Evolutionary conservation across 2,329 filamentous ascomycete species (phyloP).

Genomic region (Cytospora piceae): DNA sequence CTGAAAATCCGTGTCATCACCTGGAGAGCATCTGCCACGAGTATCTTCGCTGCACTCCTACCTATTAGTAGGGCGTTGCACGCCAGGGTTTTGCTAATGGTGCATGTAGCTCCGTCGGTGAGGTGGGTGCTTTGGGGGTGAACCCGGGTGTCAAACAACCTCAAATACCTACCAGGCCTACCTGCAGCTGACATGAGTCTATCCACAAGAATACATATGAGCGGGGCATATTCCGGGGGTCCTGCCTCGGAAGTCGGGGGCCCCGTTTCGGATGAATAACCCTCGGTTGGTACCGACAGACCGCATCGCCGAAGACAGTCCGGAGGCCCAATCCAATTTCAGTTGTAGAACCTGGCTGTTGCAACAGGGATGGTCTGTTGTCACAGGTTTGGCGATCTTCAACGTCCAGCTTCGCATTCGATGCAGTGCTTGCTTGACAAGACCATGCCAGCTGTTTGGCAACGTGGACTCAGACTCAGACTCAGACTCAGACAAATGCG

Average conservation of each 20-base stretch:
- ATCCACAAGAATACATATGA: neutral
- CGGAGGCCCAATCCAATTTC: neutral
- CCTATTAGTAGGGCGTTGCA: no score
- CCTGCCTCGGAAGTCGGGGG: conserved; percentile 1
- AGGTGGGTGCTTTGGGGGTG: neutral
- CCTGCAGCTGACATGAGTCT: neutral
- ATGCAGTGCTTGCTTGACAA: neutral
- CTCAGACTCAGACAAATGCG: neutral
- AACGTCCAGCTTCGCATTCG: neutral
- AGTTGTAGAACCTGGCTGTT: neutral
- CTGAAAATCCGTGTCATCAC: neutral
- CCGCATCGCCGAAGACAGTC: neutral
- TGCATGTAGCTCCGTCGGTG: no score
- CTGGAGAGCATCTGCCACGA: neutral
- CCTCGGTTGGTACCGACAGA: neutral
- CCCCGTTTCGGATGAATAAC: neutral
- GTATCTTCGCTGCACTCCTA: neutral
- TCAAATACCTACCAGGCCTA: neutral
- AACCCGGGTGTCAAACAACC: neutral
- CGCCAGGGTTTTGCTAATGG: neutral
- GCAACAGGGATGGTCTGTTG: neutral
- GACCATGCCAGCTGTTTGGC: neutral
- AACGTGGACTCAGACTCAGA: neutral
- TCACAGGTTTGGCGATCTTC: neutral
- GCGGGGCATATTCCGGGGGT: neutral